Evolutionary conservation across 495 filamentous ascomycete genomes (phyloP).

Genomic region (Choiromyces venosus): DNA sequence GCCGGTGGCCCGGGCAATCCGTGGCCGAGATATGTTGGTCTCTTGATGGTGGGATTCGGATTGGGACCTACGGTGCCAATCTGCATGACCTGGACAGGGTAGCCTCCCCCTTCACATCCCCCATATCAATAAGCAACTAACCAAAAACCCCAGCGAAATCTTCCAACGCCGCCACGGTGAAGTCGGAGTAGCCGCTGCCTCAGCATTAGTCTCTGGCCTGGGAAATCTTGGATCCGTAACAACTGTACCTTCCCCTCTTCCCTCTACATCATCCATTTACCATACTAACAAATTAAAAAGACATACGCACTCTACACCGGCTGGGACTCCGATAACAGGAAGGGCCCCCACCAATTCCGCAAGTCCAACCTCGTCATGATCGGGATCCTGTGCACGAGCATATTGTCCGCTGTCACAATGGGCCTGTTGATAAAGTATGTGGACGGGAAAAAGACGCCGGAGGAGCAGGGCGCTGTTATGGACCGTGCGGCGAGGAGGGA

Average conservation of each 20-base stretch:
- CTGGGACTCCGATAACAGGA: conserved; percentile 66
- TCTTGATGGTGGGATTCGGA: conserved; percentile 87
- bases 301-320: conserved; percentile 86
- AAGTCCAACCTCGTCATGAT: conserved; percentile 85
- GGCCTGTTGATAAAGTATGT: conserved; percentile 58
- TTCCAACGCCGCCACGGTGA: conserved; percentile 87
- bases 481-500: conserved; percentile 32
- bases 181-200: conserved; percentile 84
- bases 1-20: conserved; percentile 58
- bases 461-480: conserved; percentile 8
- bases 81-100: conserved; percentile 82
- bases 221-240: conserved; percentile 80
- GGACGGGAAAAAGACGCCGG: conserved; percentile 8
- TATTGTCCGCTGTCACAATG: conserved; percentile 63
- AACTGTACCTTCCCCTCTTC: conserved; percentile 45
- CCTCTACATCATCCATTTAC: background rate
- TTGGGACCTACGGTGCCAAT: conserved; percentile 87
- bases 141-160: conserved; percentile 55
- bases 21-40: conserved; percentile 80
- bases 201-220: conserved; percentile 75
- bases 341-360: conserved; percentile 65
- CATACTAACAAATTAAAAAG: background rate
- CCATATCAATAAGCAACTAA: background rate
- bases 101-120: background rate
- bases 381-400: conserved; percentile 73